Base-by-base conservation (phyloP, 495 filamentous ascomycete genomes). In the Collariella sp. region DNA sequence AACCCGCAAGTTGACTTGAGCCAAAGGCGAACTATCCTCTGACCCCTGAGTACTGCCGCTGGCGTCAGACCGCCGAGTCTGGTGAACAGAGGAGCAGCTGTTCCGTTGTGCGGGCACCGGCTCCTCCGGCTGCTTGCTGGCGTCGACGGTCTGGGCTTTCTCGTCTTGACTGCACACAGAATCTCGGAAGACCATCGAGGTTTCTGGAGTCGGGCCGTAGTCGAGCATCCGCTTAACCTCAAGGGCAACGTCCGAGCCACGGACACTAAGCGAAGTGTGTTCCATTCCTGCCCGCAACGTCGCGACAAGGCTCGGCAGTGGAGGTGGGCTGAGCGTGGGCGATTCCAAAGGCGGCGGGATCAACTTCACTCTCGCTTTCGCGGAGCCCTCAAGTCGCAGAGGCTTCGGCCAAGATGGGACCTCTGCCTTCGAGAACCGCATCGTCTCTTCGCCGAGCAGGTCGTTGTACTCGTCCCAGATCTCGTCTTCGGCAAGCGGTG, bases 381-480 rank as follows among this genome's bases (percentile, higher is more conserved):
- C 13, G 7, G 41, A 71, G 5, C 61, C 64, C 56, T 76, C 72
- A 18, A 78, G 72, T 22, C 70, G 69, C 35, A 76, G 74, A 22
- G 77, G 73, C 19, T 61, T 64, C 0, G 71, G 73, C 7, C 63
- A 66, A 2, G 77, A 75, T 13, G 72, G 71, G 1, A 70, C 70
- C 19, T 82, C 78, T 0, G 81, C 81, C 15, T 81, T 73, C 12
- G 85, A 81, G 12, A 62, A 54, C 45, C 55, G 59, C 26, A 67
- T 54, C 3, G 58, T 62, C 23, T 73, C 70, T 42, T 89, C 81
- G 57, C 87, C 87, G 49, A 96, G 79, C 15, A 95, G 73, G 62
- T 97, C 93, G 65, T 96, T 84, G 58, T 93, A 97, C 67, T 98
- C 90, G 36, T 86, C 82, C 93, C 93, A 98, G 16, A 96, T 78